Conservation (phyloP, 2,329 filamentous ascomycete genomes). For the Bipolaris gigantea region DNA sequence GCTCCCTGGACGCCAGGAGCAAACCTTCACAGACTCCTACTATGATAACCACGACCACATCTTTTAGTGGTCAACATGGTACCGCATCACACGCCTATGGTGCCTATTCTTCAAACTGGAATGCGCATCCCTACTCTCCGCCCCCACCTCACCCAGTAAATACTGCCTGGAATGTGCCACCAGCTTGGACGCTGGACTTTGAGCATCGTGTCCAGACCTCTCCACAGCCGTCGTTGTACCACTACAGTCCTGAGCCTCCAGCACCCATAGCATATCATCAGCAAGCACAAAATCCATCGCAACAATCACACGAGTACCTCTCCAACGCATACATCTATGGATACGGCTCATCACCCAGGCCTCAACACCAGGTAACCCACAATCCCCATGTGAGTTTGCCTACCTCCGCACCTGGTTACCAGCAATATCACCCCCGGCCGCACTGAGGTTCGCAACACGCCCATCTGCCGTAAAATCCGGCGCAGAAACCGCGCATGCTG, state of each 20-base stretch:
- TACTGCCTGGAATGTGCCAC: slow-evolving; percentile 24
- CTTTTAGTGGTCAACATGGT: slow-evolving; percentile 17
- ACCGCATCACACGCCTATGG: slow-evolving; percentile 18
- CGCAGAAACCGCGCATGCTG: slow-evolving; percentile 5
- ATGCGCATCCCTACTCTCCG: slow-evolving; percentile 18
- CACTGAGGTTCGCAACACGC: slow-evolving; percentile 13
- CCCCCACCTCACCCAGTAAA: slow-evolving; percentile 15
- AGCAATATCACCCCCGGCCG: slow-evolving; percentile 8
- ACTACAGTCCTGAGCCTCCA: slow-evolving; percentile 15
- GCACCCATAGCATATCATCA: slow-evolving; percentile 17
- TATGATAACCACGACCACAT: slow-evolving; percentile 9
- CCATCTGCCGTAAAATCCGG: slow-evolving; percentile 5
- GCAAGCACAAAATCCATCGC: slow-evolving; percentile 17
- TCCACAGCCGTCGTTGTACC: slow-evolving; percentile 15
- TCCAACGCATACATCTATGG: slow-evolving; percentile 17
- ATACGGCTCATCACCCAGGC: slow-evolving; percentile 11
- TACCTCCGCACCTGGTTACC: slow-evolving; percentile 14
- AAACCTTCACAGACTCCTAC: slow-evolving; percentile 13
- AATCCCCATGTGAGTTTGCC: slow-evolving; percentile 24
- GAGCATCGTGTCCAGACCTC: slow-evolving; percentile 10
- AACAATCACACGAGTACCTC: slow-evolving; percentile 14
- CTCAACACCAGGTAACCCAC: slow-evolving; percentile 12
- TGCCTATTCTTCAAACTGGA: slow-evolving; percentile 21
- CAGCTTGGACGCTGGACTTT: slow-evolving; percentile 21
- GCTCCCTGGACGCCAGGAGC: slow-evolving; percentile 12